A percentile compares a stretch with the other conserved stretches of the same genome.
phyloP scores from a whole-genome alignment of 164 flowering plant species.

The Tetrastigma voinierianum region DNA sequence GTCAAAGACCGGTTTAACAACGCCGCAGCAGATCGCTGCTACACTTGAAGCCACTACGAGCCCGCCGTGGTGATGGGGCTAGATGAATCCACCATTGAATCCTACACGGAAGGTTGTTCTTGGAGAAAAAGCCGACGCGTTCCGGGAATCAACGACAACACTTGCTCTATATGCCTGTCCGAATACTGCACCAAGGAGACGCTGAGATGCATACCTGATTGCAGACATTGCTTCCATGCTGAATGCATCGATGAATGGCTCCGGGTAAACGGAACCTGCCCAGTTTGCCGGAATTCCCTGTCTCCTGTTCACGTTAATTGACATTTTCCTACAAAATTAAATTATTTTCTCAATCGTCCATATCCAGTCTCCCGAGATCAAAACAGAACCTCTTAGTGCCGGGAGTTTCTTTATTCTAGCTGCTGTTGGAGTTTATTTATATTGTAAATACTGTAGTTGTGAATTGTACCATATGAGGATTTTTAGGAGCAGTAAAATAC shows the following conservation, averaged over 20 bases:
- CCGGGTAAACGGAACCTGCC: conserved; percentile 32
- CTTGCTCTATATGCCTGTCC: conserved; percentile 47
- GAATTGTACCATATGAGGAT: too few species aligned
- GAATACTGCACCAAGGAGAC: conserved; percentile 38
- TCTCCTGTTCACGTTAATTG: conserved; percentile 5
- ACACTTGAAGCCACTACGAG: not conserved
- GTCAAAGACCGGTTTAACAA: too few species aligned
- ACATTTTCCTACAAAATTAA: not conserved
- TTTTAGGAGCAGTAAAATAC: too few species aligned
- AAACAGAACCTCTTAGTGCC: not conserved
- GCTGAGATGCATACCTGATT: conserved; percentile 41
- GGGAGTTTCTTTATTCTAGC: not conserved
- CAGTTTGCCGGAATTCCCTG: conserved; percentile 45
- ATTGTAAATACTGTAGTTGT: too few species aligned
- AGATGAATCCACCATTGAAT: conserved; percentile 55
- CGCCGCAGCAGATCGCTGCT: not conserved
- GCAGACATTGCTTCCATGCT: conserved; percentile 51
- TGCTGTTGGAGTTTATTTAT: not conserved
- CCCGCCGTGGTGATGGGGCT: conserved; percentile 31
- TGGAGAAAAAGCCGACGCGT: conserved; percentile 52
- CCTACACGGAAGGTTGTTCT: conserved; percentile 57
- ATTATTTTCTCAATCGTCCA: too few species aligned
- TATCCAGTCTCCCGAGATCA: not conserved
- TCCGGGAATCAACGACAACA: conserved; percentile 37
- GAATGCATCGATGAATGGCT: conserved; percentile 55